Conservation (phyloP, 2,329 filamentous ascomycete species). For the Cladorrhinum sp. region DNA sequence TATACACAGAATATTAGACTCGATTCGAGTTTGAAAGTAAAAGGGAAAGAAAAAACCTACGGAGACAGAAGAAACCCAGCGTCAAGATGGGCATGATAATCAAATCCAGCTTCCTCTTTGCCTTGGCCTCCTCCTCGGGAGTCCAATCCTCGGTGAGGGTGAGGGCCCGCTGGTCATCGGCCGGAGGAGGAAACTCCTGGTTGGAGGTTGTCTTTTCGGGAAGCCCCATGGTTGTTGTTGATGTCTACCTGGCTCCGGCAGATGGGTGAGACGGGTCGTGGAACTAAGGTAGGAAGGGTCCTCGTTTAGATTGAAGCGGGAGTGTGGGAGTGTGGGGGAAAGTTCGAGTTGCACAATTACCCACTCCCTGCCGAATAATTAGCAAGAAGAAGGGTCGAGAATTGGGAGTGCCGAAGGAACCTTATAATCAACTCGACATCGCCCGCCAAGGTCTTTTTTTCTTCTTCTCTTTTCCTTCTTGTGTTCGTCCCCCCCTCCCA, state of each 20-base stretch:
- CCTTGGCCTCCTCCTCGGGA: constrained; percentile 35
- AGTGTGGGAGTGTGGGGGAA: neutral
- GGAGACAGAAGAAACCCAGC: constrained; percentile 42
- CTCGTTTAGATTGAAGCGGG: neutral
- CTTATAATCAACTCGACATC: constrained; percentile 6
- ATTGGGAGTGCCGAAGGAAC: neutral
- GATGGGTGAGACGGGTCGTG: neutral
- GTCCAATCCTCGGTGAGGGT: constrained; percentile 34
- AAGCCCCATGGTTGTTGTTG: constrained; percentile 1
- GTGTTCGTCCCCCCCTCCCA: neutral
- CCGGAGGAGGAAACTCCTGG: constrained; percentile 11
- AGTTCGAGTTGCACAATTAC: neutral
- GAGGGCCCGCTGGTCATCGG: constrained; percentile 33
- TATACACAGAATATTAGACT: constrained; percentile 12
- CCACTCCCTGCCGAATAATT: neutral
- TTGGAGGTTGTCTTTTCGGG: constrained; percentile 1
- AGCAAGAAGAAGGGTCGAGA: neutral
- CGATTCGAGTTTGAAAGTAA: neutral
- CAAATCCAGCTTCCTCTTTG: constrained; percentile 41
- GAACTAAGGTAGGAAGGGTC: neutral
- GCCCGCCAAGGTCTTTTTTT: constrained; percentile 8
- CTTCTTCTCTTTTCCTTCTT: too few species aligned
- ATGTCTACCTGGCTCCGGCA: neutral
- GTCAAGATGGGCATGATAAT: constrained; percentile 43
- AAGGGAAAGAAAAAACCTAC: constrained; percentile 27